Conservation (phyloP, 345 rosid species). For the Stellera chamaejasme region DNA sequence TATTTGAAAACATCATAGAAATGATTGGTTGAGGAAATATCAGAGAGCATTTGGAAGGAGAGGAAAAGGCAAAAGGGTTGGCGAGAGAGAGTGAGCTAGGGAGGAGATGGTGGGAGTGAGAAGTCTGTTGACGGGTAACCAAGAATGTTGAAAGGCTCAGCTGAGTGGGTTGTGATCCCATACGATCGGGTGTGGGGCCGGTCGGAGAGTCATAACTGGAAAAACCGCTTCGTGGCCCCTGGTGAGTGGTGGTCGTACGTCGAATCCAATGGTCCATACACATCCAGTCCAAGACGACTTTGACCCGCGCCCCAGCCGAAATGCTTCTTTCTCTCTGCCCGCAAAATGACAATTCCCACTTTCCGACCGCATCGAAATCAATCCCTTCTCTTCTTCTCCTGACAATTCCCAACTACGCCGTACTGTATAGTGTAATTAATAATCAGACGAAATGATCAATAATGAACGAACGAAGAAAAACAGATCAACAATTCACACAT, state of each 20-base stretch:
- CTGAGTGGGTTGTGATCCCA: neutral
- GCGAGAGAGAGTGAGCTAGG: too few species aligned
- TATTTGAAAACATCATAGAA: too few species aligned
- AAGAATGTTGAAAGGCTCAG: too few species aligned
- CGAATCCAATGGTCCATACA: slow-evolving; percentile 9
- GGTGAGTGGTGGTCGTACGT: neutral
- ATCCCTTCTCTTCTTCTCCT: neutral
- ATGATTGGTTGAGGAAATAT: too few species aligned
- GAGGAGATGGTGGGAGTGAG: too few species aligned
- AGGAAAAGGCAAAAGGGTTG: too few species aligned
- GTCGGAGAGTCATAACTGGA: slow-evolving; percentile 10
- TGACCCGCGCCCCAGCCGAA: slow-evolving; percentile 18
- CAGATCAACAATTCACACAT: too few species aligned
- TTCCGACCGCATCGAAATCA: slow-evolving; percentile 5
- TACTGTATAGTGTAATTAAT: too few species aligned
- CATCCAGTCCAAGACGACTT: slow-evolving; percentile 6
- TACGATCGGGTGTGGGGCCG: neutral
- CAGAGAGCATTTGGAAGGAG: too few species aligned
- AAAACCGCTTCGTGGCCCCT: slow-evolving; percentile 2
- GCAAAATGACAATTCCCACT: slow-evolving; percentile 8
- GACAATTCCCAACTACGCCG: neutral
- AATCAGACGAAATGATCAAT: too few species aligned
- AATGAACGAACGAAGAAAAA: too few species aligned
- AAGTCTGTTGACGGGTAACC: too few species aligned
- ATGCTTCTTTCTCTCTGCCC: slow-evolving; percentile 7